Conservation (phyloP, 2,329 filamentous ascomycete species). For the Fusarium sp. region DNA sequence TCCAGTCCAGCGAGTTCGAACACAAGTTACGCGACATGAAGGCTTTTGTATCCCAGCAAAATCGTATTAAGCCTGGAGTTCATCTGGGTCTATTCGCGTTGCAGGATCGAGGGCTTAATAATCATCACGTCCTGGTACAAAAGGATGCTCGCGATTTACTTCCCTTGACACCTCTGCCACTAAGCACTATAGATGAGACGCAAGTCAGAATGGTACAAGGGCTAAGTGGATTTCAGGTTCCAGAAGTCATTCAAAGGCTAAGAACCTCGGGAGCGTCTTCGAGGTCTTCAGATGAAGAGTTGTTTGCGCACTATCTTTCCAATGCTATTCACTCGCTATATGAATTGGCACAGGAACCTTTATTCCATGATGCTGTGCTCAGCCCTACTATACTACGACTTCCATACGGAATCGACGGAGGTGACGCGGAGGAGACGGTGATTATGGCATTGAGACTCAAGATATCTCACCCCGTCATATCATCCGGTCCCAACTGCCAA, state of each 20-base stretch:
- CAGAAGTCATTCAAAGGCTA: conserved; percentile 41
- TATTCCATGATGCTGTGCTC: conserved; percentile 56
- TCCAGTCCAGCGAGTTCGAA: conserved; percentile 69
- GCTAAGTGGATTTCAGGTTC: conserved; percentile 54
- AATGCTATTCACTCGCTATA: conserved; percentile 51
- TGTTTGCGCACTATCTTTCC: conserved; percentile 56
- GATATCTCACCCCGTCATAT: conserved; percentile 65
- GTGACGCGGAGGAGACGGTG: conserved; percentile 44
- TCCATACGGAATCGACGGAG: conserved; percentile 45
- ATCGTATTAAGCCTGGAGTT: conserved; percentile 59
- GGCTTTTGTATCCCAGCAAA: conserved; percentile 57
- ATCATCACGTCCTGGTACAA: conserved; percentile 70
- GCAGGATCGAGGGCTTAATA: conserved; percentile 57
- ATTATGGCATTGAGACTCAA: conserved; percentile 67
- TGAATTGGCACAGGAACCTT: conserved; percentile 51
- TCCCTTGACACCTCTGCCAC: conserved; percentile 63
- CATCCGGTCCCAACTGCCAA: conserved; percentile 59
- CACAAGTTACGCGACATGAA: conserved; percentile 70
- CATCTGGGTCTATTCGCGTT: conserved; percentile 67
- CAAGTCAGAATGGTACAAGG: conserved; percentile 63
- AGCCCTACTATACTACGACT: conserved; percentile 53
- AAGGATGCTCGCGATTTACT: conserved; percentile 65
- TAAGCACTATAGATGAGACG: conserved; percentile 59
- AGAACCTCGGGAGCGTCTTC: conserved; percentile 43
- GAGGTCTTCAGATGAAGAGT: conserved; percentile 47